Evolutionary conservation across 2,329 filamentous ascomycete species (phyloP).

Genomic region (Stachybotrys echinatus): DNA sequence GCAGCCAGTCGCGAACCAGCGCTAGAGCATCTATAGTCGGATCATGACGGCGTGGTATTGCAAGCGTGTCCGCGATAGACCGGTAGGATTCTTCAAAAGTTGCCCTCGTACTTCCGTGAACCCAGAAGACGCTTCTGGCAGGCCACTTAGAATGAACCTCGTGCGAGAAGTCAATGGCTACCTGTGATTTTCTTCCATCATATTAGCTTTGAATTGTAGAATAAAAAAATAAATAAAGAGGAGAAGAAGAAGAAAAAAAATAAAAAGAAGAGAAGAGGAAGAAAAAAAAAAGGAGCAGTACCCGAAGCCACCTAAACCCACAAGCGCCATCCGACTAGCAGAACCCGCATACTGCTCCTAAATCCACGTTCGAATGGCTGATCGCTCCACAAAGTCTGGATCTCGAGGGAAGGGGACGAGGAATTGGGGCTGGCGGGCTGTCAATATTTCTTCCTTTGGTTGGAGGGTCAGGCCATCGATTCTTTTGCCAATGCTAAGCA

Average conservation of each 20-base stretch:
- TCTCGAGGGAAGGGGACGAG: slow-evolving; percentile 9
- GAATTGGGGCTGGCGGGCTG: slow-evolving; percentile 4
- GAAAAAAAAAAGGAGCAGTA: background rate
- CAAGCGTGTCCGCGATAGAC: slow-evolving; percentile 4
- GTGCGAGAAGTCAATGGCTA: slow-evolving; percentile 9
- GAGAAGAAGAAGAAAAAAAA: too few relatives aligned
- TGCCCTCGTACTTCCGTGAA: slow-evolving; percentile 3
- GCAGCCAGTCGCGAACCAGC: slow-evolving; percentile 10
- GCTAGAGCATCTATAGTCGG: slow-evolving; percentile 5
- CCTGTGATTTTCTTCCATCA: slow-evolving; percentile 11
- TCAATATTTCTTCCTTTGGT: background rate
- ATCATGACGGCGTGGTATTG: slow-evolving; percentile 6
- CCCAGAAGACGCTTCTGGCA: slow-evolving; percentile 9
- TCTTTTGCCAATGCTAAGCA: slow-evolving; percentile 1
- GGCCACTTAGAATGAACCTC: background rate
- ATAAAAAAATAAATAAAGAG: too few relatives aligned
- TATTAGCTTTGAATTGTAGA: too few relatives aligned
- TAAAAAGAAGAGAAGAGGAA: too few relatives aligned
- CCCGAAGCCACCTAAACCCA: background rate
- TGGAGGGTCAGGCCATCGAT: background rate
- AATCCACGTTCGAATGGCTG: slow-evolving; percentile 6
- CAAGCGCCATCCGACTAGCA: background rate
- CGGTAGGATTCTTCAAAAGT: slow-evolving; percentile 10
- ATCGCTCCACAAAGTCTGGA: slow-evolving; percentile 8
- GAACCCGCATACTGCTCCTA: slow-evolving; percentile 1